Evolutionary conservation across 2,329 filamentous ascomycete genomes (phyloP), one percentile per base, ranked within the genome.

Genomic region (Purpureocillium lavendulum): DNA sequence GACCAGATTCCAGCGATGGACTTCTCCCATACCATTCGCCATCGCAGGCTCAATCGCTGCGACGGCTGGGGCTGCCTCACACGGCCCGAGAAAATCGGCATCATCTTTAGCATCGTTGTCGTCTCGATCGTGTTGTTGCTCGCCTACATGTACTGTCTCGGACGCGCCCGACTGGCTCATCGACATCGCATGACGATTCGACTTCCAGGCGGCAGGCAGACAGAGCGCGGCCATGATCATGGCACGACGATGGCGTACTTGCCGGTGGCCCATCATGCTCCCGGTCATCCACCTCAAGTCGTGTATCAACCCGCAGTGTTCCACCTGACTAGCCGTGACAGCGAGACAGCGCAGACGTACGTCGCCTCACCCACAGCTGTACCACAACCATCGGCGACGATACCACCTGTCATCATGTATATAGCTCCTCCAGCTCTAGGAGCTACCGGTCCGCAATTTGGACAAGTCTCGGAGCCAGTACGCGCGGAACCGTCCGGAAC

Each of bases 21-120:
- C 21, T 26, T 26, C 6, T 5, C 21, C 21, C 5, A 5, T 5
- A 10, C 21, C 21, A 26, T 26, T 10, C 21, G 21, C 21, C 21
- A 26, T 14, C 45, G 43, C 11, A 13, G 33, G 14, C 32, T 41
- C 8, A 30, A 40, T 7, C 16, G 41, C 9, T 66, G 59, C 43
- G 42, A 47, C 3, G 56, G 61, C 10, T 70, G 64, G 63, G 41
- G 51, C 32, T 70, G 66, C 41, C 51, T 69, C n/a, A 63, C 49
- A 21, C 34, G 46, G 9, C 46, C 56, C 0, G 53, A 65, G 33
- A 54, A 65, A 28, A 59, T 58, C 16, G 66, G 66, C 2, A 56
- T 68, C 24, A 58, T 69, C 13, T 57, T 64, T 41, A 61, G 58
- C 41, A 48, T 57, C 12, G 40, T 60, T 7, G 40, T 62, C 7